Base-by-base conservation (phyloP, 2,329 filamentous ascomycete genomes). In the Stagonosporopsis rhizophila region DNA sequence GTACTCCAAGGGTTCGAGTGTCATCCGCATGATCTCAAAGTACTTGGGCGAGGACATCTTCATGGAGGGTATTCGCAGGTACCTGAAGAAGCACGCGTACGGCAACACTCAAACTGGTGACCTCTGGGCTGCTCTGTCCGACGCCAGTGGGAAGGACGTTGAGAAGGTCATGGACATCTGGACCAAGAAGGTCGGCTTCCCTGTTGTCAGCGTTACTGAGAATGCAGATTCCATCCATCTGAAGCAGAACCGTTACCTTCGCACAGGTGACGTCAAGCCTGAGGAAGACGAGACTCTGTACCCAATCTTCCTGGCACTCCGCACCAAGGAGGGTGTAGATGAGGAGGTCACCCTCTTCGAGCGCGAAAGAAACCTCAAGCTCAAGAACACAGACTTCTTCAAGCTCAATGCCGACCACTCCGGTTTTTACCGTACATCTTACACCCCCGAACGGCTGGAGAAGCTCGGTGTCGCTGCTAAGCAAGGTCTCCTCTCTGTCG, bases 341-440 rank as follows among this genome's bases (percentile, higher is more conserved):
- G 89, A 93, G 71, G 84, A 87, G 35, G 80, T 93, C 35, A 90
- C 91, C 15, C 81, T 96, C 37, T 81, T 80, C 61, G 82, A 87
- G 62, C 88, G 94, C 35, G 91, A 96, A 77, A 83, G 82, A 44
- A 85, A 88, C 59, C 91, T 96, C 79, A 88, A 91, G 78, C 75
- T 97, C 23, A 85, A 89, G 19, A 86, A 89, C 69, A 79, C 89
- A 48, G 91, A 96, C 69, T 97, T 98, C 79, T 98, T 90, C 87
- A 98, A 98, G 83, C 81, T 98, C 59, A 98, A 98, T 72, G 92
- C 94, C 15, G 92, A 97, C 73, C 94, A 97, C 77, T 93, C 92
- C 20, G 91, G 91, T 63, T 88, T 97, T 61, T 98, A 96, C 81
- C 88, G 94, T 58, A 97, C 93, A 0, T 91, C 89, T 0, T 98